Evolutionary conservation across 805 yeast species (phyloP), one percentile per base, ranked within the genome.

Genomic region (Candida xyloterini): DNA sequence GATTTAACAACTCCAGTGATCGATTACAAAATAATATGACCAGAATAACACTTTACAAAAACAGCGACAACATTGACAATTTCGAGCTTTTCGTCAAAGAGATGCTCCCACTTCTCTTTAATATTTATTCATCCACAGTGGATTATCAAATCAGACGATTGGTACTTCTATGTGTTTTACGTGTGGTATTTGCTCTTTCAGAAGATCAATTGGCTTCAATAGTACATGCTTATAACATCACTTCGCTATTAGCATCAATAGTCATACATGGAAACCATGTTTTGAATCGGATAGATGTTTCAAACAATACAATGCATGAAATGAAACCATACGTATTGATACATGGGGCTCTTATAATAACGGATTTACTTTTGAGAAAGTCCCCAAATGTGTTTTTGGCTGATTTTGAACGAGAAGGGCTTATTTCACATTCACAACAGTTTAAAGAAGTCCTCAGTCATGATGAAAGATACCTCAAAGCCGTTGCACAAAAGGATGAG

Each of bases 51-150:
- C 51, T 68, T 1, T 68, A 60, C 35, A 47, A 53, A 8, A 50
- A 60, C 9, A 50, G 45, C 1, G 54, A 46, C 3, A 55, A 56
- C 23, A 22, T 23, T 7, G 21, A 25, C 4, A 25, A 38, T 2
- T 50, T 51, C 18, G 47, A 53, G 15, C 23, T 39, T 2, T 76
- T 82, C 53, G 64, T 73, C 6, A 62, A 62, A 31, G 66, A 68
- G 7, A 55, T 79, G 4, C 74, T 80, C 56, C 71, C 76, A 0
- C 48, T 80, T 4, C 53, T 87, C 37, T 58, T 84, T 9, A 78
- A 76, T 44, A 72, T 85, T 7, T 87, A 81, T 52, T 79, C 84
- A 25, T 79, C 91, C 2, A 73, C 91, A 0, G 81, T 84, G 55
- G 87, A 84, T 43, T 76, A 71, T 46, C 76, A 74, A 11, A 68